Percentiles rank a stretch among this genome's conserved stretches.
Evolutionary conservation across 495 filamentous ascomycete species (phyloP).

Genomic region (Aspergillus cavernicola): DNA sequence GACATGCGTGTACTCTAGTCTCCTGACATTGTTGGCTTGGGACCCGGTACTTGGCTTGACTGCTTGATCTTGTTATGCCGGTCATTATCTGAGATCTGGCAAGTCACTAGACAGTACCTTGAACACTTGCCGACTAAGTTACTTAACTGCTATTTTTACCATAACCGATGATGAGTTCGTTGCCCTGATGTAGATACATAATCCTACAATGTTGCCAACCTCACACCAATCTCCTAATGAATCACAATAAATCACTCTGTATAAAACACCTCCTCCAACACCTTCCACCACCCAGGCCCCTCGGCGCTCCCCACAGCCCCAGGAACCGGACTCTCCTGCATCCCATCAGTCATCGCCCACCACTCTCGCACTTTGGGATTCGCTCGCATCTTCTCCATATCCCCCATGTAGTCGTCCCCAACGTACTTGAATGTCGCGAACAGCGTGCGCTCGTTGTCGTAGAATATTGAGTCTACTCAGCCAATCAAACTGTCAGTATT

Average conservation of each 20-base stretch:
- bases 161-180: too few relatives aligned
- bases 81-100: constrained; percentile 1
- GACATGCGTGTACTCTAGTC: constrained; percentile 13
- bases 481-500: too few relatives aligned
- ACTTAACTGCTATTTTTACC: not conserved
- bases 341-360: constrained; percentile 74
- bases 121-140: not conserved
- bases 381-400: constrained; percentile 68
- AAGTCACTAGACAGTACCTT: not conserved
- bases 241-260: constrained; percentile 34
- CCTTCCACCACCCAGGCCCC: constrained; percentile 68
- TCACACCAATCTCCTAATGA: too few relatives aligned
- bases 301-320: constrained; percentile 61
- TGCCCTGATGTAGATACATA: too few relatives aligned
- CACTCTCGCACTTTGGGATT: constrained; percentile 70
- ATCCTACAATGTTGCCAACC: too few relatives aligned
- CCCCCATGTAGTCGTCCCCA: constrained; percentile 61
- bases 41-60: not conserved
- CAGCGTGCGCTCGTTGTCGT: constrained; percentile 58
- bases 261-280: constrained; percentile 69
- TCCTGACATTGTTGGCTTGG: constrained; percentile 6
- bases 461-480: constrained; percentile 61
- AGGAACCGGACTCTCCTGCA: constrained; percentile 60
- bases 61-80: constrained; percentile 7
- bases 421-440: constrained; percentile 75